Evolutionary conservation across 371 early-diverging fungal genomes (phyloP).

Genomic region (Fennellomyces sp.): DNA sequence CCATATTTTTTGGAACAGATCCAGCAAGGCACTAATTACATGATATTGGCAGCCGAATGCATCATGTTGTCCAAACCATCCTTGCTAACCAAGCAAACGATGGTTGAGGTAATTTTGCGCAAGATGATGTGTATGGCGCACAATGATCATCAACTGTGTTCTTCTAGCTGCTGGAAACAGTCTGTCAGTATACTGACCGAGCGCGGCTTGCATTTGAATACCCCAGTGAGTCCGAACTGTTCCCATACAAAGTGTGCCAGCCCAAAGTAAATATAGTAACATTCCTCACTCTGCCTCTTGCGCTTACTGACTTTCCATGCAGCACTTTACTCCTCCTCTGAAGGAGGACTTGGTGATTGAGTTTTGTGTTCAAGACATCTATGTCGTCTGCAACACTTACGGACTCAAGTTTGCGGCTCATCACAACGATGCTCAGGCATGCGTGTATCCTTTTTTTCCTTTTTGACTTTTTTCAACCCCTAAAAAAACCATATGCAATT

Average conservation of each 20-base stretch:
- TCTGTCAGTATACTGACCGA: conserved; percentile 36
- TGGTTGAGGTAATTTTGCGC: conserved; percentile 33
- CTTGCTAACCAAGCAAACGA: conserved; percentile 23
- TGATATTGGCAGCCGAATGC: conserved; percentile 31
- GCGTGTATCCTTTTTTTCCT: conserved; percentile 9
- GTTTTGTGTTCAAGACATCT: conserved; percentile 41
- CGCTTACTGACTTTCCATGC: not conserved
- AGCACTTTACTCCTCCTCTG: conserved; percentile 47
- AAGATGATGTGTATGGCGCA: not conserved
- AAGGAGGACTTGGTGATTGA: conserved; percentile 47
- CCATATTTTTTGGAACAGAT: conserved; percentile 52
- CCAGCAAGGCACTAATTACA: conserved; percentile 40
- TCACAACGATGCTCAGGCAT: conserved; percentile 4
- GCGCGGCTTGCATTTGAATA: conserved; percentile 45
- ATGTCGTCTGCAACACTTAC: conserved; percentile 39
- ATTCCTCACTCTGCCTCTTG: not conserved
- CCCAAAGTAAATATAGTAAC: conserved; percentile 34
- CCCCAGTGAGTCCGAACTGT: conserved; percentile 39
- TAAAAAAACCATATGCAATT: not conserved
- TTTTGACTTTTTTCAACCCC: no score
- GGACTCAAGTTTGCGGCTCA: conserved; percentile 19
- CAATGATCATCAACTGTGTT: not conserved
- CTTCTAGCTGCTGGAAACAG: conserved; percentile 34
- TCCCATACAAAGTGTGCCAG: conserved; percentile 55
- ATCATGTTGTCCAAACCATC: conserved; percentile 6